Evolutionary conservation across 371 early-diverging fungal species (phyloP).

Genomic region (Lichtheimia ornata): DNA sequence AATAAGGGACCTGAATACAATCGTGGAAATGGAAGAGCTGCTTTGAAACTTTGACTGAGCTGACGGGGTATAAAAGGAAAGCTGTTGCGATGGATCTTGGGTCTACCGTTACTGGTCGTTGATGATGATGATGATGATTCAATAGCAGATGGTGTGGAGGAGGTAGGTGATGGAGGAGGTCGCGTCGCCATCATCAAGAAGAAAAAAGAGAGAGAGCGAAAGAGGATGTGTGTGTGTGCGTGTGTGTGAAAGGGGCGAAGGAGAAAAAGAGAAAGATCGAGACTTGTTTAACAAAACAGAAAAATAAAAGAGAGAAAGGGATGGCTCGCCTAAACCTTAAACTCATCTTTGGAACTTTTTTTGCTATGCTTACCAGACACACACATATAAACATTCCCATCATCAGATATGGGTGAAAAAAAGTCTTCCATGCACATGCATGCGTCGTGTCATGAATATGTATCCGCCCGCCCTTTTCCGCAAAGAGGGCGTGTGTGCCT

Average conservation of each 20-base stretch:
- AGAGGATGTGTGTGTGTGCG: too few relatives aligned
- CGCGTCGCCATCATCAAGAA: background rate
- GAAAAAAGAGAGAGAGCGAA: background rate
- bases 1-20: constrained; percentile 14
- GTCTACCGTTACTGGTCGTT: background rate
- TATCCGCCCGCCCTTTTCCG: too few relatives aligned
- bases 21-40: constrained; percentile 8
- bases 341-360: too few relatives aligned
- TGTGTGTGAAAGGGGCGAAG: too few relatives aligned
- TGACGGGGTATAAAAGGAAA: constrained; percentile 12
- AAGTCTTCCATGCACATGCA: too few relatives aligned
- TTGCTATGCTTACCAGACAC: too few relatives aligned
- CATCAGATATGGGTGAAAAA: too few relatives aligned
- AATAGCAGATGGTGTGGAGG: background rate
- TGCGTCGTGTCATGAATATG: too few relatives aligned
- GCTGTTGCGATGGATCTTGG: background rate
- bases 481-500: too few relatives aligned
- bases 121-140: background rate
- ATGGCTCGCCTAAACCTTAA: background rate
- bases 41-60: constrained; percentile 10
- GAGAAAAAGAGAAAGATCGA: too few relatives aligned
- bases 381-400: too few relatives aligned
- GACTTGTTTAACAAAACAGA: too few relatives aligned
- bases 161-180: background rate
- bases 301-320: background rate